phyloP scores from a whole-genome alignment of 768 basidiomycete species.

The Leccinum disarticulatum region DNA sequence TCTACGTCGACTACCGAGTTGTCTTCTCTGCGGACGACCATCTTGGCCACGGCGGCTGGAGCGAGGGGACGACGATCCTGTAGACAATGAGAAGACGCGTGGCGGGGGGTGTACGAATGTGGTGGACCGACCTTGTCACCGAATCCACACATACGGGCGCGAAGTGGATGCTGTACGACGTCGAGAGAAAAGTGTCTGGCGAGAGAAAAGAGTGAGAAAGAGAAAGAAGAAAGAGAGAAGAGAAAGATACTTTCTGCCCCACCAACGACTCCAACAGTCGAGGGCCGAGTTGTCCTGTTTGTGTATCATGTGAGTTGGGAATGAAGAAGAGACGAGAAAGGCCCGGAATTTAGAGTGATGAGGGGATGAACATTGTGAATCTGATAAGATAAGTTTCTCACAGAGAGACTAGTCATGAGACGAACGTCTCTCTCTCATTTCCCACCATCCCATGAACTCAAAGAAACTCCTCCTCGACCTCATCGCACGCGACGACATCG shows the following conservation, averaged over 20 bases:
- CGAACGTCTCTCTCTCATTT: slow-evolving; percentile 13
- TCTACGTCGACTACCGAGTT: slow-evolving; percentile 69
- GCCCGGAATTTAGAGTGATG: not conserved
- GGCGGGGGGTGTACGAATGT: slow-evolving; percentile 8
- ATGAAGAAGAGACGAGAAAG: not conserved
- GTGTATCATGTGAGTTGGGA: slow-evolving; percentile 55
- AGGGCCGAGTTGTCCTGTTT: slow-evolving; percentile 47
- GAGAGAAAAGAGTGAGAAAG: slow-evolving; percentile 4
- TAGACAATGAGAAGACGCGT: slow-evolving; percentile 11
- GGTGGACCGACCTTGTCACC: slow-evolving; percentile 77
- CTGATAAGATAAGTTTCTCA: slow-evolving; percentile 35
- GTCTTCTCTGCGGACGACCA: slow-evolving; percentile 71
- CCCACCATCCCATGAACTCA: slow-evolving; percentile 29
- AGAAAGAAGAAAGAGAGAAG: not conserved
- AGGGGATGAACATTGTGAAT: slow-evolving; percentile 20
- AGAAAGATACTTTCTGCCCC: slow-evolving; percentile 54
- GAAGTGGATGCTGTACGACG: slow-evolving; percentile 83
- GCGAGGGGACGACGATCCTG: slow-evolving; percentile 92
- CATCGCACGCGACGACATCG: slow-evolving; percentile 65
- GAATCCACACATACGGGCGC: slow-evolving; percentile 95
- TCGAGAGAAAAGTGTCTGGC: slow-evolving; percentile 78
- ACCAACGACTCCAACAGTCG: slow-evolving; percentile 73
- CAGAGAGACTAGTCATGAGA: too few relatives aligned
- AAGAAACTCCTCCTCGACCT: slow-evolving; percentile 76
- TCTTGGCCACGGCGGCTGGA: slow-evolving; percentile 85